These are phyloP conservation scores for Postia placenta DNA, from an alignment of 768 basidiomycete species.

Conservation along the genomic window DNA sequence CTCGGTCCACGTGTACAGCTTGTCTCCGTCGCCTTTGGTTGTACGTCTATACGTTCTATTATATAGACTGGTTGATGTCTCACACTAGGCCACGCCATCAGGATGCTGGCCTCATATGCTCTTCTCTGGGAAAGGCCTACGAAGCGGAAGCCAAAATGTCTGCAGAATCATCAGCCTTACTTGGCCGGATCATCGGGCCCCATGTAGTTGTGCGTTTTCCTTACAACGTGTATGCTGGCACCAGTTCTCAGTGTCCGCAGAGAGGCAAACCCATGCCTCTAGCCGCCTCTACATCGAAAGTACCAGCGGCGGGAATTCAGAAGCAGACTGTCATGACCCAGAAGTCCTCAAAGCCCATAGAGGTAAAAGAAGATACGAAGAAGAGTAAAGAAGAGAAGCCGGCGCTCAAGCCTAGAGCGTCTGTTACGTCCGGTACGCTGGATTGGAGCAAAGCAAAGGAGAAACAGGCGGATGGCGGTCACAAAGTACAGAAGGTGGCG, in stretches of 20 bases:
- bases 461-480: constrained; percentile 37
- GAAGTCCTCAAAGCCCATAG: neutral
- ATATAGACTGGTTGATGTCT: neutral
- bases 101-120: constrained; percentile 41
- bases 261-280: constrained; percentile 13
- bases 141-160: constrained; percentile 25
- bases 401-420: constrained; percentile 26
- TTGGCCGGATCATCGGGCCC: constrained; percentile 23
- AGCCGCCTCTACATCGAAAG: constrained; percentile 12
- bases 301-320: constrained; percentile 5
- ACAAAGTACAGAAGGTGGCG: constrained; percentile 10
- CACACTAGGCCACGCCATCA: constrained; percentile 14
- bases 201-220: constrained; percentile 20
- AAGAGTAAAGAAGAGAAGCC: constrained; percentile 18
- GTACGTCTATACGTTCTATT: constrained; percentile 31
- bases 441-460: constrained; percentile 57
- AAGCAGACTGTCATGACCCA: neutral
- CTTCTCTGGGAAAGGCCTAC: constrained; percentile 26
- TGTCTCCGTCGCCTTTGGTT: constrained; percentile 58
- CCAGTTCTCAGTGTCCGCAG: constrained; percentile 7
- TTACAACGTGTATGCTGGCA: too few relatives aligned
- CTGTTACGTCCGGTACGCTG: constrained; percentile 50
- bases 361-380: neutral
- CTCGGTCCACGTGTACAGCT: constrained; percentile 62
- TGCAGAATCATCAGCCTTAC: constrained; percentile 10